Evolutionary conservation across 2,329 filamentous ascomycete species (phyloP).

Genomic region (Trichoderma atroviride): DNA sequence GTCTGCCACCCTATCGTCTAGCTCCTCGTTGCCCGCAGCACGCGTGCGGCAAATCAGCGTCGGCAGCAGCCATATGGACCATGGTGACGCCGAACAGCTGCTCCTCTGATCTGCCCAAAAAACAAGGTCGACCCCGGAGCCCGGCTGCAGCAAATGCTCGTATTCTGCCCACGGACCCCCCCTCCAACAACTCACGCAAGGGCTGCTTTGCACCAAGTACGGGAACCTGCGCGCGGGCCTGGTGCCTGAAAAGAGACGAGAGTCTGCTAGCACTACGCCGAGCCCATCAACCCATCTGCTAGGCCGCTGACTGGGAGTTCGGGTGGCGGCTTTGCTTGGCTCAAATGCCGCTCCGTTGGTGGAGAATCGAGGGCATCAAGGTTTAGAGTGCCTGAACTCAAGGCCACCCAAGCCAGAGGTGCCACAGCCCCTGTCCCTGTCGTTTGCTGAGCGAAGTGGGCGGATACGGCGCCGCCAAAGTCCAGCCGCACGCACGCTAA

Average conservation of each 20-base stretch:
- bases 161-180: slow-evolving; percentile 21
- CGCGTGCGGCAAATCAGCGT: slow-evolving; percentile 14
- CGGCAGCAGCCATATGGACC: background rate
- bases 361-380: slow-evolving; percentile 3
- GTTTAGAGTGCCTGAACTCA: slow-evolving; percentile 19
- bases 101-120: slow-evolving; percentile 3
- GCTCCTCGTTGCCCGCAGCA: background rate
- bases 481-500: slow-evolving; percentile 26
- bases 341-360: slow-evolving; percentile 3
- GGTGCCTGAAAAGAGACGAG: background rate
- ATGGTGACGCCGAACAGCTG: slow-evolving; percentile 20
- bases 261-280: background rate
- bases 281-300: background rate
- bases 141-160: slow-evolving; percentile 16
- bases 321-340: slow-evolving; percentile 6
- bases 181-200: background rate
- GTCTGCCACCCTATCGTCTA: slow-evolving; percentile 11
- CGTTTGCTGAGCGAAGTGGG: background rate
- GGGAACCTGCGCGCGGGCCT: background rate
- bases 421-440: slow-evolving; percentile 9
- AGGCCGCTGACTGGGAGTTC: slow-evolving; percentile 9
- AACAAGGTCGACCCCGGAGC: slow-evolving; percentile 1
- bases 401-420: background rate
- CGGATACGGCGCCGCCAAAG: slow-evolving; percentile 24
- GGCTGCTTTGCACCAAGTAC: background rate